Evolutionary conservation across 805 yeast genomes (phyloP), one percentile per base, ranked within the genome.

Genomic region (Candida lessepsii): DNA sequence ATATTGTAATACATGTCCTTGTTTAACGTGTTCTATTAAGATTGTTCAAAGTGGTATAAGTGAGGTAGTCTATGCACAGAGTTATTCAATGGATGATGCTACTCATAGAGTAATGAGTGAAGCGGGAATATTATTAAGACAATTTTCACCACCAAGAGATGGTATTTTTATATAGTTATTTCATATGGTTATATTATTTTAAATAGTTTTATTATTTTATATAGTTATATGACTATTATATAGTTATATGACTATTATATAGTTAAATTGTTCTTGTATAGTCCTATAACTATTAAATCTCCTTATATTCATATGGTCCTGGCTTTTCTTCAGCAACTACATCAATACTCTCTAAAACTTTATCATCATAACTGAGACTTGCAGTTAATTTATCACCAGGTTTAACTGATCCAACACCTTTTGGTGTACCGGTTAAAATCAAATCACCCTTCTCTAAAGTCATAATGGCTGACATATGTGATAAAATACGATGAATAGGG

Each of bases 1-100:
- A 42, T 93, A 93, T 58, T 93, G 99, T 64, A 93, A 93, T 60
- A 93, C 99, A 0, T 86, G 99, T 54, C 99, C 99, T 0, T 93
- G 99, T 58, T 68, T 93, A 44, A 93, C 99, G 0, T 93, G 99
- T 58, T 81, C 96, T 4, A 88, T 93, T 29, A 93, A 93, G 63
- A 91, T 93, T 39, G 96, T 89, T 7, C 99, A 93, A 62, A 73
- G 84, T 48, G 99, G 99, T 1, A 81, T 93, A 31, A 73, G 68
- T 11, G 96, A 90, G 58, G 99, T 93, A 6, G 95, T 93, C 3
- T 93, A 91, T 54, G 86, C 95, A 6, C 95, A 86, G 60, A 79
- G 87, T 44, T 93, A 93, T 58, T 81, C 89, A 30, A 93, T 93
- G 98, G 99, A 93, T 58, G 76, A 67, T 8, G 69, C 73, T n/a